phyloP scores from a whole-genome alignment of 345 rosid species.

The Eutrema japonicum region DNA sequence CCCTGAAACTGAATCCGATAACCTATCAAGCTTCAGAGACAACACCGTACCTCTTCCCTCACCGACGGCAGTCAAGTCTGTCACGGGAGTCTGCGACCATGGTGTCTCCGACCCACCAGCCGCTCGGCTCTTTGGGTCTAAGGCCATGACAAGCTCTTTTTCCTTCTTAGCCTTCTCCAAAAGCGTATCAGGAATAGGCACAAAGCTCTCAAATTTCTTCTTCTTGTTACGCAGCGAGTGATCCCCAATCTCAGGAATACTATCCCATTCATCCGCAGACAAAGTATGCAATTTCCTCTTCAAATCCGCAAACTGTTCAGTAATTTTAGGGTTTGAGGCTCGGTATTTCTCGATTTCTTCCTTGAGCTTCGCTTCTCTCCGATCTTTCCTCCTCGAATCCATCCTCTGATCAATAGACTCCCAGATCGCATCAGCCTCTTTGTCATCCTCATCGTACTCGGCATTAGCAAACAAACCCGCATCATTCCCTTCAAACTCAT shows the following conservation, averaged over 20 bases:
- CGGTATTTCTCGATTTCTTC: constrained; percentile 90
- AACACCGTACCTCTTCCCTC: constrained; percentile 95
- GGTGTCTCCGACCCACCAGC: constrained; percentile 91
- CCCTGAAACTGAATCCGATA: constrained; percentile 86
- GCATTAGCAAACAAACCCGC: constrained; percentile 91
- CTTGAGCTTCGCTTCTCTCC: constrained; percentile 85
- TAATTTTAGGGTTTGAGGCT: constrained; percentile 88
- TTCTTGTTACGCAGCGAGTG: constrained; percentile 85
- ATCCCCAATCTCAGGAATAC: constrained; percentile 91
- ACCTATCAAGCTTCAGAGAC: constrained; percentile 85
- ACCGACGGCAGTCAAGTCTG: constrained; percentile 92
- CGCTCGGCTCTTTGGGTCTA: constrained; percentile 85
- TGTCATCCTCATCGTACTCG: constrained; percentile 93
- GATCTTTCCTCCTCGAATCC: constrained; percentile 88
- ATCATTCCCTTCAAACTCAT: constrained; percentile 95
- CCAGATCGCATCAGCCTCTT: constrained; percentile 96
- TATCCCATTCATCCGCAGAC: constrained; percentile 84
- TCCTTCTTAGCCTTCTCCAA: constrained; percentile 96
- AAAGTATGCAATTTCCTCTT: constrained; percentile 76
- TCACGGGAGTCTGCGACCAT: constrained; percentile 83
- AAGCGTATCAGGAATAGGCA: constrained; percentile 85
- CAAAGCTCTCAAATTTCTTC: constrained; percentile 91
- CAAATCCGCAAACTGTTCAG: constrained; percentile 93
- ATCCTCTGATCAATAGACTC: constrained; percentile 84
- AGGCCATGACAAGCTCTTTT: constrained; percentile 89